phyloP scores from a whole-genome alignment of 2,329 filamentous ascomycete genomes.

The Claviceps pazoutovae region DNA sequence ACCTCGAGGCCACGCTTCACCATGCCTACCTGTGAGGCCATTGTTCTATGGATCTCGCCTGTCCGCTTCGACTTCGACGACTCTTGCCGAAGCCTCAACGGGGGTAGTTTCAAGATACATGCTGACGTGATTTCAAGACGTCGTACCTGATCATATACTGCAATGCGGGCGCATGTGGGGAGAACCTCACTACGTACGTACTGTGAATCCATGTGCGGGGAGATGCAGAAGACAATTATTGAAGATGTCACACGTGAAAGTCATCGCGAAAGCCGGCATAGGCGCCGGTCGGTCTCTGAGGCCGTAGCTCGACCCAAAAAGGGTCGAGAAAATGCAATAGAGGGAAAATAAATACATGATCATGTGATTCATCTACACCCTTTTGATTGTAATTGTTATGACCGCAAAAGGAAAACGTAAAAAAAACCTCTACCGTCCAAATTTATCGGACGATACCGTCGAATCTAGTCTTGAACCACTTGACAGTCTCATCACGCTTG shows the following conservation, averaged over 20 bases:
- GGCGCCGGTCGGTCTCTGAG: conserved; percentile 59
- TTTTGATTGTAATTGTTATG: conserved; percentile 25
- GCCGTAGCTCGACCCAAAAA: conserved; percentile 49
- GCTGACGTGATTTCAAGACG: too few relatives aligned
- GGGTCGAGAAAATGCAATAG: conserved; percentile 37
- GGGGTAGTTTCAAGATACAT: too few relatives aligned
- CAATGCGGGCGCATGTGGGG: not conserved
- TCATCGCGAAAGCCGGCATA: conserved; percentile 45
- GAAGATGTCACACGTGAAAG: conserved; percentile 21
- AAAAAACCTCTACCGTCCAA: not conserved
- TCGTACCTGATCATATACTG: too few relatives aligned
- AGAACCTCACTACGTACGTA: not conserved
- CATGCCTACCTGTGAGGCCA: too few relatives aligned
- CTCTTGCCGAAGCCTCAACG: too few relatives aligned
- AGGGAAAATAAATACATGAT: conserved; percentile 26
- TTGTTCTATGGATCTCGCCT: too few relatives aligned
- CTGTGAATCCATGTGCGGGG: not conserved
- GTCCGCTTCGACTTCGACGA: too few relatives aligned
- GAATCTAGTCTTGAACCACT: conserved; percentile 88
- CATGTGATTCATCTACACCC: conserved; percentile 18
- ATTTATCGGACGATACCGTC: conserved; percentile 97
- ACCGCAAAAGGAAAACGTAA: conserved; percentile 15
- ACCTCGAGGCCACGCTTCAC: conserved; percentile 94
- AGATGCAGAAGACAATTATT: not conserved
- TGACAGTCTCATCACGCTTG: conserved; percentile 87